Evolutionary conservation across 176 grass and related monocot species (phyloP).

Genomic region (Rhynchospora breviuscula): DNA sequence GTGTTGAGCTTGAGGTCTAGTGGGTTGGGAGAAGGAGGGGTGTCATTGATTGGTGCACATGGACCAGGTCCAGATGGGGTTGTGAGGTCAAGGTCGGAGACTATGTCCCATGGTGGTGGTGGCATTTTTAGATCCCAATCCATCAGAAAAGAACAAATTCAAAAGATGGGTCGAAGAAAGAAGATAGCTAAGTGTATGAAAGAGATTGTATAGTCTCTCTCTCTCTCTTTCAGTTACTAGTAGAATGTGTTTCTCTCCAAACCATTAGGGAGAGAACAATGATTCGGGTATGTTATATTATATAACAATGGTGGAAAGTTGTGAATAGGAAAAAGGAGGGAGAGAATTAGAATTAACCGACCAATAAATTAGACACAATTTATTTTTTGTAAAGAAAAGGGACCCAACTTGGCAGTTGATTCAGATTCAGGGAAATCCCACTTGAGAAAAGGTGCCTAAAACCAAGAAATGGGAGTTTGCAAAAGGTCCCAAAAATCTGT

Average conservation of each 20-base stretch:
- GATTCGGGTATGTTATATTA: not conserved
- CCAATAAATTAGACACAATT: not conserved
- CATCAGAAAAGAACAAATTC: constrained; percentile 37
- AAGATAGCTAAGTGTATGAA: not conserved
- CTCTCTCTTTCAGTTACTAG: not conserved
- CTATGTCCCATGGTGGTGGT: constrained; percentile 61
- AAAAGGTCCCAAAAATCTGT: constrained; percentile 21
- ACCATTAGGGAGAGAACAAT: not conserved
- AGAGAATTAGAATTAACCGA: not conserved
- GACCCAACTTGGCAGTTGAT: constrained; percentile 7
- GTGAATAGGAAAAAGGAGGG: not conserved
- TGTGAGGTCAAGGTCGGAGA: not conserved
- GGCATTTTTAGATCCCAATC: constrained; percentile 96
- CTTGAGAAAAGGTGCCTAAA: constrained; percentile 3
- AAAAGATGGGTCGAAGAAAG: not conserved
- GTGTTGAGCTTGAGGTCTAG: constrained; percentile 91
- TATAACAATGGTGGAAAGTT: constrained; percentile 4
- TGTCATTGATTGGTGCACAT: not conserved
- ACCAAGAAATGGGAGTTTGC: constrained; percentile 8
- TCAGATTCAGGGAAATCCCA: constrained; percentile 7
- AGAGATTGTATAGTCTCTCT: not conserved
- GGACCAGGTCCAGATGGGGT: constrained; percentile 29
- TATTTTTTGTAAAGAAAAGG: not conserved
- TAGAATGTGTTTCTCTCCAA: not conserved
- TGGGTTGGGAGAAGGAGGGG: constrained; percentile 37